These are phyloP conservation scores for Starmerella stigmatis DNA, from an alignment of 805 yeast genomes.

Conservation along the genomic window DNA sequence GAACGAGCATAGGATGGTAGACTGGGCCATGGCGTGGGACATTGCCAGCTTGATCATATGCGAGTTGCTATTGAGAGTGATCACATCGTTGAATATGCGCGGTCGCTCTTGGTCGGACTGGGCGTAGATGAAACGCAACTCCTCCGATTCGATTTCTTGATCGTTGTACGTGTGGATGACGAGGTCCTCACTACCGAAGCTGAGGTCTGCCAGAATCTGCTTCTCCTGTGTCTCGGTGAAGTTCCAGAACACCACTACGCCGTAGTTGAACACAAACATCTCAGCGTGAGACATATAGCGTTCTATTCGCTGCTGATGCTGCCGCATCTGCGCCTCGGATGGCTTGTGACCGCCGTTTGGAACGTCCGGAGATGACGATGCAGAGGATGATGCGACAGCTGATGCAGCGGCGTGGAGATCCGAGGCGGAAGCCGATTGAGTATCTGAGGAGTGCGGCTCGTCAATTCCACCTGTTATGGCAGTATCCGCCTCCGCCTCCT, in stretches of 20 bases:
- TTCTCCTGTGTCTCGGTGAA: slow-evolving; percentile 87
- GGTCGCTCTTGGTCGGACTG: slow-evolving; percentile 38
- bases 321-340: background rate
- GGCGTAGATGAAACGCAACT: slow-evolving; percentile 60
- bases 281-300: slow-evolving; percentile 56
- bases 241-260: slow-evolving; percentile 98
- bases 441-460: background rate
- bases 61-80: slow-evolving; percentile 81
- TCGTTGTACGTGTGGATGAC: slow-evolving; percentile 64
- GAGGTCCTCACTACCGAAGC: slow-evolving; percentile 47
- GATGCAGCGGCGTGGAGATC: too few relatives aligned
- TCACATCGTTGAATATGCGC: slow-evolving; percentile 72
- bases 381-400: too few relatives aligned
- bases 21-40: slow-evolving; percentile 95
- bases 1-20: slow-evolving; percentile 80
- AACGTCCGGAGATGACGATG: too few relatives aligned
- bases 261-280: slow-evolving; percentile 79
- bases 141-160: slow-evolving; percentile 88
- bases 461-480: too few relatives aligned
- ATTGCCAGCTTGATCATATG: slow-evolving; percentile 84
- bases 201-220: slow-evolving; percentile 82
- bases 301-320: background rate
- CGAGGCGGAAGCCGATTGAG: too few relatives aligned
- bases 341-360: background rate
- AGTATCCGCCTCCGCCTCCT: background rate